Conservation (phyloP, 371 early-diverging fungal species). For the Mycotypha africana region DNA sequence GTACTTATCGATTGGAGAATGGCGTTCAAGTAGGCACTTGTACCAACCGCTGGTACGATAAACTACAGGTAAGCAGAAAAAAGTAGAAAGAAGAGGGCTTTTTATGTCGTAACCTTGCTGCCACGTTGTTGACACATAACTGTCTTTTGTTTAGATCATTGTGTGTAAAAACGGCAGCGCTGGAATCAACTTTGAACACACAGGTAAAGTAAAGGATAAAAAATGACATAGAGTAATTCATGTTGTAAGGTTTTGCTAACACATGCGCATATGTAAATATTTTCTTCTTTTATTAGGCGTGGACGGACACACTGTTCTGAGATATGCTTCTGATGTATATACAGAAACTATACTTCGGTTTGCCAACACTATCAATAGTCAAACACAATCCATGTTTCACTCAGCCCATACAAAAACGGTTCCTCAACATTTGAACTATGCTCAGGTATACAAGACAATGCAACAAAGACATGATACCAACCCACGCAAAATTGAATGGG, state of each 20-base stretch:
- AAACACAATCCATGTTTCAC: slow-evolving; percentile 47
- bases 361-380: slow-evolving; percentile 49
- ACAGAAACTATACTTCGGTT: slow-evolving; percentile 54
- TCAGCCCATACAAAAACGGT: too few species aligned
- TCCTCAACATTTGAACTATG: too few species aligned
- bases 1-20: slow-evolving; percentile 40
- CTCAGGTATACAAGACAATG: slow-evolving; percentile 15
- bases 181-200: slow-evolving; percentile 56
- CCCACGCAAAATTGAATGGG: slow-evolving; percentile 51
- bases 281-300: slow-evolving; percentile 28
- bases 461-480: slow-evolving; percentile 24
- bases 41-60: slow-evolving; percentile 56
- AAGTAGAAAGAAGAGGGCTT: background rate
- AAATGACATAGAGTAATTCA: background rate
- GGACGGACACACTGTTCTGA: slow-evolving; percentile 53
- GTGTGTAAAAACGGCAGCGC: slow-evolving; percentile 56
- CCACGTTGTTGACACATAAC: background rate
- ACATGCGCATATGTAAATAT: background rate
- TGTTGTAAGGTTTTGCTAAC: too few species aligned
- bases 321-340: slow-evolving; percentile 52
- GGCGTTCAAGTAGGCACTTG: slow-evolving; percentile 53
- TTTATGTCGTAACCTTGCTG: slow-evolving; percentile 1
- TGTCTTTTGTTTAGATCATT: slow-evolving; percentile 34
- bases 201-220: slow-evolving; percentile 26
- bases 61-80: slow-evolving; percentile 36